Evolutionary conservation across 805 yeast species (phyloP).

Genomic region (Saccharomycopsis selenospora): DNA sequence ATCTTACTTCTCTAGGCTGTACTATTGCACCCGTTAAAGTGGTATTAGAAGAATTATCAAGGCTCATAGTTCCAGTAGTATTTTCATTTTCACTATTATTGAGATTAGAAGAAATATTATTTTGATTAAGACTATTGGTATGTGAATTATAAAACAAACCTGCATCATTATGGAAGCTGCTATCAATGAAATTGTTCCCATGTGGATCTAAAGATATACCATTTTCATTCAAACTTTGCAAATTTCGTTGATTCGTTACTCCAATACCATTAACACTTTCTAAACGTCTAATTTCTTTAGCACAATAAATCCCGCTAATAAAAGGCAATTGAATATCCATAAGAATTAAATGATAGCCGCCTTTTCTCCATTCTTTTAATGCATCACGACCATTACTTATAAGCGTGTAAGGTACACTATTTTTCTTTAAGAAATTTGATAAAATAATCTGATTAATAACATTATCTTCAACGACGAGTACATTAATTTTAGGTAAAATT

Average conservation of each 20-base stretch:
- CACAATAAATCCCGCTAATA: slow-evolving; percentile 91
- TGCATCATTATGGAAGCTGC: background rate
- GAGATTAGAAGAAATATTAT: background rate
- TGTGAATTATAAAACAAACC: background rate
- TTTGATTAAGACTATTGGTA: background rate
- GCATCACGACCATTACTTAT: slow-evolving; percentile 96
- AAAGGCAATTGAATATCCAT: slow-evolving; percentile 98
- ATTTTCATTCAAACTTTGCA: slow-evolving; percentile 4
- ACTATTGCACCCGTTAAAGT: too few species aligned
- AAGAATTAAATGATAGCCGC: slow-evolving; percentile 88
- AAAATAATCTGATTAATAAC: slow-evolving; percentile 88
- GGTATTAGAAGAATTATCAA: background rate
- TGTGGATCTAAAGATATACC: too few species aligned
- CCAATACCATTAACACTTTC: slow-evolving; percentile 81
- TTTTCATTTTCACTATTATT: background rate
- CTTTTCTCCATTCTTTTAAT: slow-evolving; percentile 85
- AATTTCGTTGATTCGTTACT: slow-evolving; percentile 7
- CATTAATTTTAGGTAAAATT: slow-evolving; percentile 83
- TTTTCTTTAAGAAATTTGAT: slow-evolving; percentile 79
- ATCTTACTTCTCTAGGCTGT: background rate
- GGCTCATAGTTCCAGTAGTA: background rate
- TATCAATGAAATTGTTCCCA: background rate
- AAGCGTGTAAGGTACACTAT: slow-evolving; percentile 73
- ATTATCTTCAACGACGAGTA: slow-evolving; percentile 92
- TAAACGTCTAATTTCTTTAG: slow-evolving; percentile 79